These are phyloP conservation scores for Termitomyces sp. DNA, from an alignment of 768 basidiomycete species.

Conservation along the genomic window DNA sequence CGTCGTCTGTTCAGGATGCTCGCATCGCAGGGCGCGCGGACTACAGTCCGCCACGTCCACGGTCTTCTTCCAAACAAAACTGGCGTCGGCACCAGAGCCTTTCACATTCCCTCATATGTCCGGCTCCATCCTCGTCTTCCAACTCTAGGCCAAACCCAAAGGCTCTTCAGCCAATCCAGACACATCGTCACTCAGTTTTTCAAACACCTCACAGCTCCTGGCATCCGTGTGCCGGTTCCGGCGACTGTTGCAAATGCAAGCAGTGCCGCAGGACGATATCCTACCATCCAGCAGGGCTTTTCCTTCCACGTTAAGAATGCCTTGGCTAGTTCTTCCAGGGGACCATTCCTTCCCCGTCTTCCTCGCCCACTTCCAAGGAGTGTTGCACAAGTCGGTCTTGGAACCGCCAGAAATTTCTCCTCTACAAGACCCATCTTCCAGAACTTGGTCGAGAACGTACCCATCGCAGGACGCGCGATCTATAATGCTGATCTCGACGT, in stretches of 20 bases:
- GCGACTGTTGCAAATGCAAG: constrained; percentile 21
- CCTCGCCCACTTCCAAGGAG: constrained; percentile 38
- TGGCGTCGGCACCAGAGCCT: constrained; percentile 26
- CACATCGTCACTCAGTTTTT: constrained; percentile 52
- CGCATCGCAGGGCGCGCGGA: constrained; percentile 41
- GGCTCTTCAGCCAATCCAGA: constrained; percentile 47
- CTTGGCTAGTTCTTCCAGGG: constrained; percentile 39
- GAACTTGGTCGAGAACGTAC: constrained; percentile 74
- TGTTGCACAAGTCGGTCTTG: constrained; percentile 68
- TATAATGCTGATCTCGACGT: constrained; percentile 71
- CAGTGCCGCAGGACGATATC: constrained; percentile 25
- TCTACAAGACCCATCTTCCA: constrained; percentile 73
- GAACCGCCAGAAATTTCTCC: constrained; percentile 71
- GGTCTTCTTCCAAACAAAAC: constrained; percentile 24
- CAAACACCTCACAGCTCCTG: constrained; percentile 53
- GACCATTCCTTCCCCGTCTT: constrained; percentile 55
- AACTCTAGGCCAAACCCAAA: constrained; percentile 31
- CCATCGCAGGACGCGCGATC: constrained; percentile 68
- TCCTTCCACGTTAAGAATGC: constrained; percentile 52
- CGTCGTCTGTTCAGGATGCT: constrained; percentile 18
- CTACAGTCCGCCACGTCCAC: constrained; percentile 32
- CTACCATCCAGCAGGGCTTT: constrained; percentile 47
- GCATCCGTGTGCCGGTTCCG: constrained; percentile 28
- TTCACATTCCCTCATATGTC: constrained; percentile 41
- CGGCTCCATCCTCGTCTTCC: constrained; percentile 26